Evolutionary conservation across 1,284 basidiomycete species (phyloP), one percentile per base, ranked within the genome.

Genomic region (Tremellales sp.): DNA sequence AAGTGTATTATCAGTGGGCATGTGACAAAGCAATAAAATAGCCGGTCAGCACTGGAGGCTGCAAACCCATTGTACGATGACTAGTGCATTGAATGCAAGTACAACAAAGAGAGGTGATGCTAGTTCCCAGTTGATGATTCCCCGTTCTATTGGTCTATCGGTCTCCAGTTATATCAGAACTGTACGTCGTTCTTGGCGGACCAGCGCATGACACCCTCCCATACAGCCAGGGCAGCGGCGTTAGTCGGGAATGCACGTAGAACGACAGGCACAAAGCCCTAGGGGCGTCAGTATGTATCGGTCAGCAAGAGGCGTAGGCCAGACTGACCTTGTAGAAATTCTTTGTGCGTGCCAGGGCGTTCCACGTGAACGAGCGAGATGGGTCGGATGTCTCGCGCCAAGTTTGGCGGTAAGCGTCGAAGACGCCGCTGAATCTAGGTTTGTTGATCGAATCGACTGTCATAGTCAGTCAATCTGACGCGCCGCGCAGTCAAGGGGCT

Each of bases 161-260:
- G n/a, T n/a, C n/a, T n/a, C n/a, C n/a, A n/a, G n/a, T n/a, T n/a
- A n/a, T n/a, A 6, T 17, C 19, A 36, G 13, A 36, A 36, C 19
- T 36, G 33, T 7, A 36, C 15, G 13, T 36, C 33, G 33, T 36
- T 36, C 19, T 36, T 36, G 13, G 33, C 22, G 13, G 48, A 49
- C 48, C 45, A 68, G 27, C 70, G 51, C 73, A 75, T 75, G 3
- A 72, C 66, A 3, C 59, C 67, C 51, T 75, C 73, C 70, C 72
- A 75, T 3, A 75, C 73, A 2, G 69, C 65, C 35, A 75, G 53
- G 8, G 73, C 73, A 5, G 73, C 70, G 4, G 73, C 73, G 48
- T 75, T 75, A 0, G 72, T 73, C 1, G 73, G 73, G 55, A 73
- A 73, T 2, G 73, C 73, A 23, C 73, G 51, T 8, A 75, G 51